Evolutionary conservation across 257 asterid species (phyloP).

Genomic region (Dorcoceras hygrometricum): DNA sequence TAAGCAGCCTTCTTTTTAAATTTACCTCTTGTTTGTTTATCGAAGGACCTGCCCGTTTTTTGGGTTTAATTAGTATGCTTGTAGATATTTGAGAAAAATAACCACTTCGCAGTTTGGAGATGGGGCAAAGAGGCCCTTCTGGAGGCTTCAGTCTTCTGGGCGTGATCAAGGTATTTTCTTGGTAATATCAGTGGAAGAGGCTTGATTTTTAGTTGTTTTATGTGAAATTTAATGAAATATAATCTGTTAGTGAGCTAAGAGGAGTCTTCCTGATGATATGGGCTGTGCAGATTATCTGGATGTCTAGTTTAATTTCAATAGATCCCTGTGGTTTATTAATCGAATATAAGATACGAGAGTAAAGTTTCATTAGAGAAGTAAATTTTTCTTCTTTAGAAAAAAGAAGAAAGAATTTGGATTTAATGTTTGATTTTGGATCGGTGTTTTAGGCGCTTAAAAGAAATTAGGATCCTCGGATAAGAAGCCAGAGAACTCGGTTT

Average conservation of each 20-base stretch:
- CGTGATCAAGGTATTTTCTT: slow-evolving; percentile 41
- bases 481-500: neutral
- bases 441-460: neutral
- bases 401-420: no score
- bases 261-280: no score
- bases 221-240: neutral
- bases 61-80: no score
- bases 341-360: neutral
- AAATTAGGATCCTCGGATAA: neutral
- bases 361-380: neutral
- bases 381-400: no score
- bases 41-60: neutral
- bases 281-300: no score
- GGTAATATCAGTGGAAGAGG: neutral
- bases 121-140: slow-evolving; percentile 35
- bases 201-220: slow-evolving; percentile 4
- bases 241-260: neutral
- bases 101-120: neutral
- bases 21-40: neutral
- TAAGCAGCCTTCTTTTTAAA: neutral
- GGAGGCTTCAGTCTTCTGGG: slow-evolving; percentile 32
- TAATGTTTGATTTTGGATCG: neutral
- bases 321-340: neutral
- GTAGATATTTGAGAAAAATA: no score
- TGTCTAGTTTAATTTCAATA: neutral